Evolutionary conservation across 345 rosid species (phyloP).

Genomic region (Brassica napus): DNA sequence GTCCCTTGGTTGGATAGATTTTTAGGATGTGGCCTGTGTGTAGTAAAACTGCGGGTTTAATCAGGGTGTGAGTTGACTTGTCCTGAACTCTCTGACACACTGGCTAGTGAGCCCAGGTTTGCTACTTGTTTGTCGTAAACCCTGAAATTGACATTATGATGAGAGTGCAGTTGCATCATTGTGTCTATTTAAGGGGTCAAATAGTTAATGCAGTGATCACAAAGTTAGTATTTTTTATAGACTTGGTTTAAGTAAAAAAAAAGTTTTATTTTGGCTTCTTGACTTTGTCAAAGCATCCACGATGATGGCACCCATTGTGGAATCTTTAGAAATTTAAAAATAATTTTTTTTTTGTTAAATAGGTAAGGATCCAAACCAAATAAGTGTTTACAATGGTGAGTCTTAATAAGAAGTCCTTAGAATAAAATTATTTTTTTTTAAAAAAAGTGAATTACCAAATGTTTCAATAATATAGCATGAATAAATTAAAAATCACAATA

Average conservation of each 20-base stretch:
- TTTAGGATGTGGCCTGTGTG: constrained; percentile 25
- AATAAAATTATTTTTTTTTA: too few species aligned
- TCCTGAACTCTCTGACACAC: constrained; percentile 42
- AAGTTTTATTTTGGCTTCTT: neutral
- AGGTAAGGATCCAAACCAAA: too few species aligned
- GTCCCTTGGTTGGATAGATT: constrained; percentile 40
- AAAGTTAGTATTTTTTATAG: neutral
- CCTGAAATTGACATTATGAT: constrained; percentile 26
- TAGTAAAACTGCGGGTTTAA: constrained; percentile 28
- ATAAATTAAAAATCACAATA: too few species aligned
- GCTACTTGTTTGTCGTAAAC: constrained; percentile 34
- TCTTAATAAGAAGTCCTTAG: too few species aligned
- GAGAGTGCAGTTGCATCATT: constrained; percentile 33
- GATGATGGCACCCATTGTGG: too few species aligned
- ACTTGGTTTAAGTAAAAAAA: neutral
- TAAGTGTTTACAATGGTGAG: too few species aligned
- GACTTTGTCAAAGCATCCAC: neutral
- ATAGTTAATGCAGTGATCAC: constrained; percentile 27
- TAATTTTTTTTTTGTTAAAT: too few species aligned
- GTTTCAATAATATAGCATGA: too few species aligned
- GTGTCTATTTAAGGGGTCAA: constrained; percentile 28
- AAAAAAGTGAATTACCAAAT: too few species aligned
- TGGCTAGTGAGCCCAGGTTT: constrained; percentile 42
- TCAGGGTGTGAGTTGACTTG: constrained; percentile 38
- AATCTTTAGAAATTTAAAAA: too few species aligned